Evolutionary conservation across 257 asterid genomes (phyloP).

Genomic region (Nicotiana undulata): DNA sequence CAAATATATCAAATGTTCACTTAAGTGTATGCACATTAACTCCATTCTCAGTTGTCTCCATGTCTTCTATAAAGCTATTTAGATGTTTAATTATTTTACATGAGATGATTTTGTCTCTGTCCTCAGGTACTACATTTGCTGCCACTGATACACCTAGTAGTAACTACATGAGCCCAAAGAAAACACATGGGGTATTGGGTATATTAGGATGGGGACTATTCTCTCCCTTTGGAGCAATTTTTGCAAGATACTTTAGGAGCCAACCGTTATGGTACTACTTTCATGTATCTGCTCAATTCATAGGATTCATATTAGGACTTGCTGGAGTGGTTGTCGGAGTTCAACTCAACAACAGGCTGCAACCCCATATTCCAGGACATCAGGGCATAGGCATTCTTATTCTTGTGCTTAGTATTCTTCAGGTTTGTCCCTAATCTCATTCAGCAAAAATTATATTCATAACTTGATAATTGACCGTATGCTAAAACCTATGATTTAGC

Average conservation of each 20-base stretch:
- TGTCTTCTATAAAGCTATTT: not conserved
- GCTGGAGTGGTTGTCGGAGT: constrained; percentile 62
- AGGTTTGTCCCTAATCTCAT: constrained; percentile 33
- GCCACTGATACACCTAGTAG: constrained; percentile 18
- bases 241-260: constrained; percentile 69
- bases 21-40: no score
- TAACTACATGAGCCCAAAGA: constrained; percentile 37
- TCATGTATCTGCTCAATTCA: constrained; percentile 59
- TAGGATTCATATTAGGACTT: constrained; percentile 66
- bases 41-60: not conserved
- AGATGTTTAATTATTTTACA: not conserved
- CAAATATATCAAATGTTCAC: not conserved
- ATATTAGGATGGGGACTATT: constrained; percentile 75
- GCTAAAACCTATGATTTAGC: not conserved
- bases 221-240: constrained; percentile 68
- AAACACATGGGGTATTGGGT: constrained; percentile 70
- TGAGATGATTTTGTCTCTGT: not conserved
- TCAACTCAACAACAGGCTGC: constrained; percentile 53
- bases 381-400: constrained; percentile 77
- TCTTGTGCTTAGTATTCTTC: constrained; percentile 59
- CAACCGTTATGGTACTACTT: constrained; percentile 63
- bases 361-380: constrained; percentile 55
- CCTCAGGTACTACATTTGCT: constrained; percentile 35
- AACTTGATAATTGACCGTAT: not conserved
- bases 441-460: not conserved